Evolutionary conservation across 2,329 filamentous ascomycete species (phyloP).

Genomic region (Tolypocladium pustulatum): DNA sequence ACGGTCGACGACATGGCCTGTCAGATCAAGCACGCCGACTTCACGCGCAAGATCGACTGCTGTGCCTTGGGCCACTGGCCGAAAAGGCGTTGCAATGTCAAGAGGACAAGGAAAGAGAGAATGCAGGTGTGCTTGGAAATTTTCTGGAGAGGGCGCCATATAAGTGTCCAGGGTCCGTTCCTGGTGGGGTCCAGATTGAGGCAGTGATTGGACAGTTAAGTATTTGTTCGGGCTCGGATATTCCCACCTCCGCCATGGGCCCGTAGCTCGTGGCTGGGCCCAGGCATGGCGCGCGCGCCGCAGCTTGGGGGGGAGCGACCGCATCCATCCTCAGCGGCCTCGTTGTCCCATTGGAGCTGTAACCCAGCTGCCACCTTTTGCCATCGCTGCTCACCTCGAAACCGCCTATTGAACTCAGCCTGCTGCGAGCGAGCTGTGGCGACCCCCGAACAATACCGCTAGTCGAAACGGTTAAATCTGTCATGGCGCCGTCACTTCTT

Average conservation of each 20-base stretch:
- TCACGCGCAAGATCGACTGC: neutral
- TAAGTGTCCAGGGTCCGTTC: neutral
- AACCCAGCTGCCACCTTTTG: neutral
- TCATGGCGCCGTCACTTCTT: slow-evolving; percentile 43
- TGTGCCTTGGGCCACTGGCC: neutral
- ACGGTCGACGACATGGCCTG: slow-evolving; percentile 1
- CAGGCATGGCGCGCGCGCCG: neutral
- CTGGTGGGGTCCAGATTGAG: neutral
- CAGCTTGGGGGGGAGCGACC: neutral
- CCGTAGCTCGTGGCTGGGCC: neutral
- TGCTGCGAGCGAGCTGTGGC: neutral
- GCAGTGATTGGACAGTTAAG: neutral
- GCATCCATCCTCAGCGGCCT: neutral
- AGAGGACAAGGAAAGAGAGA: neutral
- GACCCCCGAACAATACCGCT: neutral
- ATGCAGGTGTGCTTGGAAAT: neutral
- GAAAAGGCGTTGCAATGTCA: neutral
- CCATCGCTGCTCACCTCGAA: neutral
- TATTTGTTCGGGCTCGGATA: neutral
- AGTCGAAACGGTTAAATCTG: neutral
- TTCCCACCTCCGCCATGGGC: neutral
- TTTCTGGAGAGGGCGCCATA: neutral
- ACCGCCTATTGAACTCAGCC: neutral
- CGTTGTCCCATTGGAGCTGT: neutral
- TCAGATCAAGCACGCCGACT: neutral